Evolutionary conservation across 1,139 yeast genomes (phyloP), one percentile per base, ranked within the genome.

Genomic region (Nakaseomyces uthaithaninus): DNA sequence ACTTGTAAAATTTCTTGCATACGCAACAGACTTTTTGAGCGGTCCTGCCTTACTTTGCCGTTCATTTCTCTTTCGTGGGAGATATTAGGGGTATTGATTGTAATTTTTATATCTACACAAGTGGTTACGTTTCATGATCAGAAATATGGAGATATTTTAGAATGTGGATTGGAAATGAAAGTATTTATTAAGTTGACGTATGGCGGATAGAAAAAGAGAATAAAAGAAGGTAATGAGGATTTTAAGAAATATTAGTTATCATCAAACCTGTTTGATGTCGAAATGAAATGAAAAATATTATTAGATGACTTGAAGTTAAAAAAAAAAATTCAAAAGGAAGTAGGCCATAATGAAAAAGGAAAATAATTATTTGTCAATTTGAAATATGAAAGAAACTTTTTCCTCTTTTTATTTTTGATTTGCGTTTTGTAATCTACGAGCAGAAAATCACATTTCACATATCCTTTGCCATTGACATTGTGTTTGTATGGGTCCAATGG

Each of bases 261-360:
- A 28, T 28, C 33, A 28, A 28, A 28, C 33, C 33, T 28, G 33
- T 28, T 31, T 31, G 35, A 20, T 20, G 25, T 20, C 15, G 35
- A 19, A 31, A 28, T 28, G 33, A 28, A 31, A 31, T 31, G 35
- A 31, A 19, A 31, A 19, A 10, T 4, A 12, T n/a, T 4, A 11
- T 22, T 8, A 22, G n/a, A n/a, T n/a, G n/a, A 22, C 25, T 22
- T 11, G 25, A 22, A 22, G 11, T 22, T n/a, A n/a, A 22, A 22
- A 22, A 11, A 22, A 22, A 22, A 8, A 22, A 8, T 22, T 8
- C 8, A 22, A 22, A 22, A 8, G 25, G 25, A 22, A 22, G 25
- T 8, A 22, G 11, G 11, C 11, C 11, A 22, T 8, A 22, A 22
- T 8, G 25, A 22, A 22, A 11, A 11, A 22, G 25, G 25, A 22